A percentile compares a stretch with the other conserved stretches of the same genome.
Evolutionary conservation across 306 rosid species (phyloP).

Genomic region (Inga leiocalycina): DNA sequence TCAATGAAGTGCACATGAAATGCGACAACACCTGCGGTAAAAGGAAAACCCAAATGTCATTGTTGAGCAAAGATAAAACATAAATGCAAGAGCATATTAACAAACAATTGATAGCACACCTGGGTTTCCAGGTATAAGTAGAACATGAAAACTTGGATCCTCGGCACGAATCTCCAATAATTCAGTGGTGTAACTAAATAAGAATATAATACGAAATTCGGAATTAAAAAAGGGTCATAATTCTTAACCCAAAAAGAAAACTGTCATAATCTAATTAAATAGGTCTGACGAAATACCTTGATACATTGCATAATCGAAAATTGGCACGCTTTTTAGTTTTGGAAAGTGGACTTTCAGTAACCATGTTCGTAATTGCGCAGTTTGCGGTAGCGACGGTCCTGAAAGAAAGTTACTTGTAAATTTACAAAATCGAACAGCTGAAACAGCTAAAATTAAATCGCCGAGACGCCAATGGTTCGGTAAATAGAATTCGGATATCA

Average conservation of each 20-base stretch:
- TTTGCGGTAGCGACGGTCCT: slow-evolving; percentile 41
- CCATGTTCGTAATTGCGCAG: slow-evolving; percentile 51
- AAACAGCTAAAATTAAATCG: not conserved
- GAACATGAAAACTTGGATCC: slow-evolving; percentile 70
- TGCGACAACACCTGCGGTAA: slow-evolving; percentile 59
- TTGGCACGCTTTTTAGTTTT: slow-evolving; percentile 48
- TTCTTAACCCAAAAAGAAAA: not conserved
- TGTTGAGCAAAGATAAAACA: slow-evolving; percentile 9
- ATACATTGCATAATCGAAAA: slow-evolving; percentile 69
- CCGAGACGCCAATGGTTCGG: not conserved
- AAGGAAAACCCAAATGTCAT: slow-evolving; percentile 24
- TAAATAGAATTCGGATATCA: not conserved
- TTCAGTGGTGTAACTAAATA: slow-evolving; percentile 65
- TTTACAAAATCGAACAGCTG: not conserved
- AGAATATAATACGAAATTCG: not conserved
- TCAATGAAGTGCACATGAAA: slow-evolving; percentile 82
- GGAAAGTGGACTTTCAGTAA: slow-evolving; percentile 34
- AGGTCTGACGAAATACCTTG: slow-evolving; percentile 49
- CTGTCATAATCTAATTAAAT: not conserved
- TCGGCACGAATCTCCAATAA: slow-evolving; percentile 79
- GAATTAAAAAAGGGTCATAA: not conserved
- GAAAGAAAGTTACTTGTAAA: not conserved
- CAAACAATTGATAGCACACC: slow-evolving; percentile 45
- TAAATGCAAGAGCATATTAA: not conserved
- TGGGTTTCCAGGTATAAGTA: slow-evolving; percentile 89